Evolutionary conservation across 2,329 filamentous ascomycete genomes (phyloP).

Genomic region (Epicoccum nigrum): DNA sequence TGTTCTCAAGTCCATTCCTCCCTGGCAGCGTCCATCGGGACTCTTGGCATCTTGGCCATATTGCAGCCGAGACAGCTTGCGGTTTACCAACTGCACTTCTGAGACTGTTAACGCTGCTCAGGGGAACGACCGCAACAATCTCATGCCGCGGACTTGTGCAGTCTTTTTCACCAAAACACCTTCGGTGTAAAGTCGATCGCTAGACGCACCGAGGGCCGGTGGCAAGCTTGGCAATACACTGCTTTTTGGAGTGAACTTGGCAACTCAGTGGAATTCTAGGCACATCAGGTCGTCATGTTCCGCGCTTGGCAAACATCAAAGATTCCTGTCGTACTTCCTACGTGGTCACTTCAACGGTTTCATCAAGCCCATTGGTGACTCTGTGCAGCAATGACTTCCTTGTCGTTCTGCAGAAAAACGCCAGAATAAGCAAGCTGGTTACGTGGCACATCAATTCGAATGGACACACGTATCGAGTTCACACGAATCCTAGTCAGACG

Average conservation of each 20-base stretch:
- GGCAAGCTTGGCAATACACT: conserved; percentile 21
- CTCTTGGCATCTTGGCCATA: conserved; percentile 14
- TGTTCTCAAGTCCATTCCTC: conserved; percentile 9
- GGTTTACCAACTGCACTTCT: not conserved
- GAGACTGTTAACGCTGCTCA: not conserved
- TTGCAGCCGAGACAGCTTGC: conserved; percentile 11
- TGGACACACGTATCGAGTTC: not conserved
- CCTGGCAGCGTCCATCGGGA: not conserved
- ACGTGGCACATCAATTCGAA: conserved; percentile 9
- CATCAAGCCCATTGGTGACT: not conserved
- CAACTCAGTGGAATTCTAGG: conserved; percentile 24
- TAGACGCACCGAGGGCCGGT: not conserved
- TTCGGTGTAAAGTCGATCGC: not conserved
- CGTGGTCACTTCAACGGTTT: conserved; percentile 4
- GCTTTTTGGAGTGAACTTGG: conserved; percentile 19
- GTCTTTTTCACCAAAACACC: not conserved
- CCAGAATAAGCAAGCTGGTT: not conserved
- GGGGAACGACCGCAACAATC: too few species aligned
- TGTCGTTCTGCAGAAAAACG: not conserved
- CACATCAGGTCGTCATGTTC: conserved; percentile 20
- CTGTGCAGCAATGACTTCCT: not conserved
- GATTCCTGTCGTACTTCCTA: conserved; percentile 9
- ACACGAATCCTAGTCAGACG: too few species aligned
- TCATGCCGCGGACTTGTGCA: not conserved
- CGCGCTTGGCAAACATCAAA: conserved; percentile 29